Evolutionary conservation across 257 asterid genomes (phyloP), one percentile per base, ranked within the genome.

Genomic region (Salvia splendens): DNA sequence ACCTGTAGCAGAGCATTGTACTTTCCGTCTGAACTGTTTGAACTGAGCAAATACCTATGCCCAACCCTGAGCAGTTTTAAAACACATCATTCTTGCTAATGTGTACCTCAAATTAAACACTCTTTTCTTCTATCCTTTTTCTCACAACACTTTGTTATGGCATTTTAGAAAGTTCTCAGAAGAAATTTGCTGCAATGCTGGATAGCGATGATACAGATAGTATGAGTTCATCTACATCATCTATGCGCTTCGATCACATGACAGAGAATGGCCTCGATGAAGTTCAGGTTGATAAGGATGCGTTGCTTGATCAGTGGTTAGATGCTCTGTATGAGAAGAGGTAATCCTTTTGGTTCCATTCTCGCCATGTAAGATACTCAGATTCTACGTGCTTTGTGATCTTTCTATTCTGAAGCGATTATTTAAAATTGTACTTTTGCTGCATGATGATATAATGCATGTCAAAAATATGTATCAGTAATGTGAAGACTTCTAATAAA

Each of bases 241-340:
- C 96, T 51, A 57, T 70, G 71, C 85, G 62, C 4, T 76, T 88
- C 0, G 89, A 84, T 57, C 42, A 52, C 51, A 67, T 79, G 77
- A 56, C 68, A 33, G 78, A 73, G 24, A 68, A 82, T 40, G 79
- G 75, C 57, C 51, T 35, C 6, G 90, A 83, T 79, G 97, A 88
- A 59, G 86, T 88, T 68, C 75, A 82, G 61, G 70, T 82, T 54
- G 89, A 81, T 15, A 85, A 74, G 74, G 98, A 86, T 24, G 56
- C 73, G 57, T 15, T 89, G 68, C 95, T 93, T 72, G 98, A 93
- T 74, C 87, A 86, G 45, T 75, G 70, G 40, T 61, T 94, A 74
- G 99, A 94, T 62, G 88, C 84, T 66, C 83, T 94, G 62, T 94
- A 78, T 14, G 97, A 94, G 82, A 94, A 91, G 77, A 88, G 99